Percentiles rank a stretch among this genome's conserved stretches.
phyloP scores from a whole-genome alignment of 176 grass and related monocot species.

The Calamus simplicifolius region DNA sequence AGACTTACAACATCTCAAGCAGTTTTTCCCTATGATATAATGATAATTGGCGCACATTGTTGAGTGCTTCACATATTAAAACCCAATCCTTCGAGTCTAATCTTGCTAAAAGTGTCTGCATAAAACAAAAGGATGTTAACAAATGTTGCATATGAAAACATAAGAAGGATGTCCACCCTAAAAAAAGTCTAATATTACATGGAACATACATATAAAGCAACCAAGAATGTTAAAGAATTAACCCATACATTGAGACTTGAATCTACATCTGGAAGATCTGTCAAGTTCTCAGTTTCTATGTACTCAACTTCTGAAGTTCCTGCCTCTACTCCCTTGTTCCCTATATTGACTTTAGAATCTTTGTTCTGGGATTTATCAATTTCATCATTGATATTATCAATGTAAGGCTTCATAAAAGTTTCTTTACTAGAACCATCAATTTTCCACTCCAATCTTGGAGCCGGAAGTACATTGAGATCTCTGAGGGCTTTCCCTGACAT shows the following conservation, averaged over 20 bases:
- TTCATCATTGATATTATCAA: background rate
- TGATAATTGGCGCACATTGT: conserved; percentile 83
- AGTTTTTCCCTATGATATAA: conserved; percentile 76
- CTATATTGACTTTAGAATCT: conserved; percentile 1
- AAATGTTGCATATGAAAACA: background rate
- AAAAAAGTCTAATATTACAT: no score
- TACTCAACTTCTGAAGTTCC: conserved; percentile 28
- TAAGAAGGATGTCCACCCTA: background rate
- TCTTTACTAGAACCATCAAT: background rate
- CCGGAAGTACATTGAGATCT: conserved; percentile 13
- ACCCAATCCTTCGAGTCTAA: conserved; percentile 96
- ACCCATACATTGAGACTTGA: conserved; percentile 20
- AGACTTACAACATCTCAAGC: conserved; percentile 69
- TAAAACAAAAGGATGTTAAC: conserved; percentile 14
- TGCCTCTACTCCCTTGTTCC: conserved; percentile 17
- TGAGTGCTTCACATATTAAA: conserved; percentile 82
- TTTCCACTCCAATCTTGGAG: conserved; percentile 1
- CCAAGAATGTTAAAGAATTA: background rate
- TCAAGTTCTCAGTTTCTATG: conserved; percentile 25
- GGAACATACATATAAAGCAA: background rate
- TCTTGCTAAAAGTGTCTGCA: conserved; percentile 64
- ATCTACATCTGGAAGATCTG: conserved; percentile 23
- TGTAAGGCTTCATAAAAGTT: conserved; percentile 1
- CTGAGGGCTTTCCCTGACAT: conserved; percentile 11
- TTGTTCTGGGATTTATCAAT: no score